Conservation (phyloP, 2,329 filamentous ascomycete species). For the Phaeoacremonium minimum region DNA sequence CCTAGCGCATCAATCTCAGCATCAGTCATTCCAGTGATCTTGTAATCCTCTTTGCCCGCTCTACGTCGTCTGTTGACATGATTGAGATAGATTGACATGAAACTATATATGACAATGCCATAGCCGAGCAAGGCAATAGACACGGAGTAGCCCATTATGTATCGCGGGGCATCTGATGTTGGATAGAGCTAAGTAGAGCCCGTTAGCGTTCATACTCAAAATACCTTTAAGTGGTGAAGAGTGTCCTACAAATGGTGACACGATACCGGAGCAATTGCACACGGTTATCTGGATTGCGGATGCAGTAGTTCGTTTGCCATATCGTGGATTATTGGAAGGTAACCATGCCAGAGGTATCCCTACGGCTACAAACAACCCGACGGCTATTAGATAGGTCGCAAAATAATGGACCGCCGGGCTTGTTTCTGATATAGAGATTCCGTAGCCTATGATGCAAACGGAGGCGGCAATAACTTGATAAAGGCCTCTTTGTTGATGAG, state of each 20-base stretch:
- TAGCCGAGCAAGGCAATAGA: constrained; percentile 55
- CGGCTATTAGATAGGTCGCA: constrained; percentile 65
- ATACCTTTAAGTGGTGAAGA: too few species aligned
- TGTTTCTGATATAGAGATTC: constrained; percentile 57
- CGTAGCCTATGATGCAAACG: constrained; percentile 65
- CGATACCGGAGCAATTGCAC: constrained; percentile 68
- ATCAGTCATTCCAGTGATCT: constrained; percentile 35
- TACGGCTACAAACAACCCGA: constrained; percentile 62
- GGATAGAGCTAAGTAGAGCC: constrained; percentile 30
- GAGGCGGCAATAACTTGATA: constrained; percentile 59
- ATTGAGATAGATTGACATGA: constrained; percentile 50
- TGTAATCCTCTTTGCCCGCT: constrained; percentile 25
- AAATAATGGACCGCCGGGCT: constrained; percentile 66
- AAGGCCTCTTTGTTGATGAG: constrained; percentile 59
- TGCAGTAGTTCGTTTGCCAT: constrained; percentile 71
- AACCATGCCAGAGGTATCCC: constrained; percentile 55
- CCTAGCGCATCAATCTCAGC: constrained; percentile 46
- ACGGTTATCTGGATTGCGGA: constrained; percentile 67
- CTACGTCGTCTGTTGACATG: constrained; percentile 41
- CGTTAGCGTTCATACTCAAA: too few species aligned
- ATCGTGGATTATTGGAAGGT: constrained; percentile 66
- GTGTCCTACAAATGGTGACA: constrained; percentile 65
- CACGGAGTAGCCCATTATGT: constrained; percentile 56
- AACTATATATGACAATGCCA: constrained; percentile 44
- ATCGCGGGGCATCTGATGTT: constrained; percentile 47